Evolutionary conservation across 805 yeast genomes (phyloP).

Genomic region (Hagleromyces aurorensis): DNA sequence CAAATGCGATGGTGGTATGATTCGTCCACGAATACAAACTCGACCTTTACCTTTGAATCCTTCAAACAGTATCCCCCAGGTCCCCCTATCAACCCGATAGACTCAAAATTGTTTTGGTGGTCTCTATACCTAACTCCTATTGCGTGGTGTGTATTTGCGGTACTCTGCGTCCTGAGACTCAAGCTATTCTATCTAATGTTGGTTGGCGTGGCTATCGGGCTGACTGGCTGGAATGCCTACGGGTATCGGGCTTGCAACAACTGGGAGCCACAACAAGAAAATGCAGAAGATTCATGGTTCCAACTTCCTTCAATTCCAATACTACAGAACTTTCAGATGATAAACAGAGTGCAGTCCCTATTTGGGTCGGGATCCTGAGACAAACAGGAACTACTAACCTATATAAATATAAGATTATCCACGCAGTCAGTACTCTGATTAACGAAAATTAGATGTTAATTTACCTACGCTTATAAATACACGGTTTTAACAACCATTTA

Average conservation of each 20-base stretch:
- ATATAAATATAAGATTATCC: constrained; percentile 2
- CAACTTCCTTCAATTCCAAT: constrained; percentile 25
- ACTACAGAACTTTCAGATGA: constrained; percentile 20
- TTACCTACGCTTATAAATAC: constrained; percentile 85
- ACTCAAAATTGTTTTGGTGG: constrained; percentile 82
- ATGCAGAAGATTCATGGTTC: constrained; percentile 20
- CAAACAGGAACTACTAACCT: background rate
- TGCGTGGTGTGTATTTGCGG: constrained; percentile 64
- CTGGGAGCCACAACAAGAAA: constrained; percentile 45
- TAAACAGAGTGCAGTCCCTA: constrained; percentile 23
- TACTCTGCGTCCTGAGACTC: constrained; percentile 71
- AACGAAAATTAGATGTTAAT: background rate
- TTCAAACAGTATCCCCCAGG: constrained; percentile 35
- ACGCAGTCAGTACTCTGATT: background rate
- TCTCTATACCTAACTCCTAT: constrained; percentile 68
- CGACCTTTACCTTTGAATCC: constrained; percentile 29
- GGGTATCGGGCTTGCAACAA: constrained; percentile 91
- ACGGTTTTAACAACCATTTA: constrained; percentile 87
- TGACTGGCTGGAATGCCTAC: constrained; percentile 75
- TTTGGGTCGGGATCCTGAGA: constrained; percentile 17
- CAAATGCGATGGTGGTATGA: constrained; percentile 99
- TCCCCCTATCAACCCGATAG: constrained; percentile 71
- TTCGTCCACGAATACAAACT: constrained; percentile 31
- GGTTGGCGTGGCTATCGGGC: constrained; percentile 57
- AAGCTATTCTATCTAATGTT: constrained; percentile 60